Base-by-base conservation (phyloP, 371 early-diverging fungal genomes). In the Globomyces sp. region DNA sequence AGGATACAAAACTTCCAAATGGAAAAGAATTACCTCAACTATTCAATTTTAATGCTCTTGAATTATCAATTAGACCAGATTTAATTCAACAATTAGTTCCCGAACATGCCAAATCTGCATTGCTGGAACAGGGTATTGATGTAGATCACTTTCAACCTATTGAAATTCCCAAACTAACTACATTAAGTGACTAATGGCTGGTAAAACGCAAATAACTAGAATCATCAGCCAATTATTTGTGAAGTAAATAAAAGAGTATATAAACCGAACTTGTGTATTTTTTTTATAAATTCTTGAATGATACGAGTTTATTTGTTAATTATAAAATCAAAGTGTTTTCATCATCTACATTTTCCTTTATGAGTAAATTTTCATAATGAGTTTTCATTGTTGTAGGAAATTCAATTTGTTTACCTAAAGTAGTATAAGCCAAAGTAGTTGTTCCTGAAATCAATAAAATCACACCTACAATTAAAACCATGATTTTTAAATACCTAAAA, bases 31-130 rank as follows among this genome's bases (percentile, higher is more conserved):
- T 96, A 34, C 98, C 98, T 0, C 80, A 83, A 68, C 82, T 98
- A 62, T 96, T 98, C 79, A 89, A 96, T 74, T 98, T 98, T 72
- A 84, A 90, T 24, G 79, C 79, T 13, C 83, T 90, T 73, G 92
- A 92, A 76, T 77, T 93, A 46, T 90, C 90, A 9, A 86, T 92
- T 50, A 84, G 86, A n/a, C 91, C 93, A 5, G 87, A 86, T 64
- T 76, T 91, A 64, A 86, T 85, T 67, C 77, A 76, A 11, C 67
- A 74, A 66, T 80, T 93, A 47, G 86, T 92, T 11, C 93, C 93
- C 24, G 78, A 71, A 5, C 91, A 91, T 69, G 84, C 84, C 13
- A 85, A 83, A 57, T 69, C 77, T 10, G 86, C 74, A 57, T 77
- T 87, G 45, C 66, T 68, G n/a, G 74, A 85, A 6, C 68, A 78